Base-by-base conservation (phyloP, 2,329 filamentous ascomycete species). In the Xylaria sp. region DNA sequence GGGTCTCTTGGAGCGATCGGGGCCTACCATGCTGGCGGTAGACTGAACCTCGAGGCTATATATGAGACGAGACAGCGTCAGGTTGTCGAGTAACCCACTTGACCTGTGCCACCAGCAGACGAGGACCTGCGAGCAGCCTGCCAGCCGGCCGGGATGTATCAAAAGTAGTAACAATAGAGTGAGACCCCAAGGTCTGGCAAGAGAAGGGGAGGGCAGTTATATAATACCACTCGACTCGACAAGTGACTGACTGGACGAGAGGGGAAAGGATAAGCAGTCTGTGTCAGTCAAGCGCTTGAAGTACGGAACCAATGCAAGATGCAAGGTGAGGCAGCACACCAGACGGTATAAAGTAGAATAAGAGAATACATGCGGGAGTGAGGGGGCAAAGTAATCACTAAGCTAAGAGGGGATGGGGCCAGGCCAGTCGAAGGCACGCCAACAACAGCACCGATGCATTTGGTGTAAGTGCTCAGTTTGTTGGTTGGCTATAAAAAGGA, bases 1-100 rank as follows among this genome's bases (percentile, higher is more conserved):
- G 2, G 84, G 84, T 66, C 78, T 77, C 72, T 77, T 82, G 48
- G 74, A 68, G 5, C 71, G 47, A 37, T 50, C 60, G 11, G 63
- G 46, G 53, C 68, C 70, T 37, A 74, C 63, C 76, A 78, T 78
- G 48, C 50, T 63, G 63, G 59, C 59, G 49, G 52, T 34, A 44
- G 26, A 50, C 26, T 16, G n/a, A 49, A 45, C 40, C 41, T 48
- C 44, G 21, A 39, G 21, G 43, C 9, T 5, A 22, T 55, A 52
- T 44, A 39, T 39, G 49, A 29, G 18, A 47, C 24, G 26, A 44
- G 22, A 46, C 20, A 40, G 17, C 41, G 46, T 52, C 34, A 53
- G 41, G 53, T 24, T 50, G 48, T 59, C 13, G 29, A 50, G 34
- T 55, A 44, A 55, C 41, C 57, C 21, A 48, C 60, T 60, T 54